Base-by-base conservation (phyloP, 2,329 filamentous ascomycete species). In the Trichoderma sp. region DNA sequence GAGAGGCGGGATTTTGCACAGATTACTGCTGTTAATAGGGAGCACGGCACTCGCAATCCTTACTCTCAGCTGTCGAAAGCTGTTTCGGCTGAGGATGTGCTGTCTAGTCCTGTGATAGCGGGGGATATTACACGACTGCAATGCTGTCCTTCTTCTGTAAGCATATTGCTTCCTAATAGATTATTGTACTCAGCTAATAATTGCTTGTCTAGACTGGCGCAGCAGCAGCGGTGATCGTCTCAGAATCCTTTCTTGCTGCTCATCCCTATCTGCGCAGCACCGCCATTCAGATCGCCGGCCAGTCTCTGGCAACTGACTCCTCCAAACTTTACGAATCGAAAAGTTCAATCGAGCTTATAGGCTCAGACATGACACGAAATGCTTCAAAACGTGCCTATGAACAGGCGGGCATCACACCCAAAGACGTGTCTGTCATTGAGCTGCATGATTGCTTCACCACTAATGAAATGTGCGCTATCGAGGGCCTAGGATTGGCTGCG, bases 201-300 rank as follows among this genome's bases (percentile, higher is more conserved):
- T 24, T 1, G 5, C 5, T 14, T 33, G 3, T 35, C 10, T 16
- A 62, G 59, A 62, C 59, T 0, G 59, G 59, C 1, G 59, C 59
- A 1, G 59, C 59, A 35, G 59, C 59, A 0, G 59, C 59, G 3
- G n/a, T 62, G n/a, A 62, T 62, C 11, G 59, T 62, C 1, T 62
- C 59, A 0, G 59, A 62, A 35, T 62, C 59, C 13, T 62, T 62
- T 29, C 27, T 62, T 7, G 59, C 59, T 27, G 59, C 59, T 19
- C 59, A 62, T 27, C 59, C 59, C 13, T 62, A 62, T 24, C 59
- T 62, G n/a, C 59, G 43, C 13, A 62, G 43, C 29, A 62, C 59
- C 24, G 59, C 59, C 3, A 52, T 62, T 19, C 59, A 62, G 5
- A 62, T 62, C 29, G 59, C 59, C 11, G 59, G 59, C 43, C 59